Evolutionary conservation across 2,329 filamentous ascomycete species (phyloP), one percentile per base, ranked within the genome.

Genomic region (Aureobasidium sp.): DNA sequence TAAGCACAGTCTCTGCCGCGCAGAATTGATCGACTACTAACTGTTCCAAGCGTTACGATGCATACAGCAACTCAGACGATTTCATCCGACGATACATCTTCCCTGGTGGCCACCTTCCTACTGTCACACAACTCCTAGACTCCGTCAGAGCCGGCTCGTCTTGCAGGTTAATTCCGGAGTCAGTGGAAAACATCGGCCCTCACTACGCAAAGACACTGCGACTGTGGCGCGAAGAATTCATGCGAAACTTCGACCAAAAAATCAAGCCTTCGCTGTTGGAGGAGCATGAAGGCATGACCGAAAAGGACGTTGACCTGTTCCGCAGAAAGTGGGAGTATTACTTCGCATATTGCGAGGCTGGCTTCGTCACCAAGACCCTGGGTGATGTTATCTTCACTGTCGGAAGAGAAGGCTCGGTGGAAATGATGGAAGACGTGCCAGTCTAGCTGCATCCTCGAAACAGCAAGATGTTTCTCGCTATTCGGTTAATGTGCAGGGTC

Each of bases 31-130:
- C 12, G 19, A 17, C 8, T 3, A 33, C 59, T 48, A 37, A 63
- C 61, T 24, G 14, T 42, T 57, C 6, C 5, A 66, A 71, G 42
- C 79, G 86, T 57, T 86, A 89, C 69, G 82, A 84, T 65, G 81
- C 80, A 8, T 90, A 90, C 69, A 79, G 83, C 19, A 84, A 81
- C 67, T 81, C 82, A 2, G 84, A 88, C 71, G 87, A 90, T 69
- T 91, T 91, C 73, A 90, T 91, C 69, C 82, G 86, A 62, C 84
- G 85, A 64, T 89, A 91, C 73, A 90, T 91, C 60, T 91, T 91
- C 73, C 88, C 88, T 0, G 87, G 88, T n/a, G 88, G 88, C 0
- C 86, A 90, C 68, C 75, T 91, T 70, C 68, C 89, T 76, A 45
- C 91, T 82, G 62, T 87, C 75, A 67, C 85, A 79, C 68, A 97